Conservation (phyloP, 1,284 basidiomycete species). For the Lignosus rhinocerotis region DNA sequence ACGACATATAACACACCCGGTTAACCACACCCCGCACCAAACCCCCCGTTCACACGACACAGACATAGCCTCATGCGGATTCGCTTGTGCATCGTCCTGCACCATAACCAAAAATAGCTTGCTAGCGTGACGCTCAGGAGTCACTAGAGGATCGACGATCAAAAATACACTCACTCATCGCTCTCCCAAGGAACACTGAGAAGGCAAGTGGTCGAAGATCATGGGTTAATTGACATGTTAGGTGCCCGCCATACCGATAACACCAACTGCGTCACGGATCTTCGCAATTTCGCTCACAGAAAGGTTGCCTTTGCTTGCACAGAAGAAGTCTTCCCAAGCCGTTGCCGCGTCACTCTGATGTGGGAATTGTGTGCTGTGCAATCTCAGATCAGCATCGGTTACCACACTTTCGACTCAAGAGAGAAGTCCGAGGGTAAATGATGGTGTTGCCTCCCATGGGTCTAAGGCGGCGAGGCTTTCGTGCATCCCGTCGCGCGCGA, state of each 20-base stretch:
- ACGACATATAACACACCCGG: background rate
- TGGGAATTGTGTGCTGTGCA: conserved; percentile 53
- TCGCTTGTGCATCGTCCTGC: no score
- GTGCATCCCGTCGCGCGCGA: no score
- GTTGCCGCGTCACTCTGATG: conserved; percentile 52
- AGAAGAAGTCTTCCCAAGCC: conserved; percentile 77
- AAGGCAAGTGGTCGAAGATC: background rate
- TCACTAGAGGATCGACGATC: background rate
- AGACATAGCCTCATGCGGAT: background rate
- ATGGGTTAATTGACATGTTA: conserved; percentile 28
- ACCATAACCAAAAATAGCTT: background rate
- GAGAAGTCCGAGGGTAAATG: background rate
- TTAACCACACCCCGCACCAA: background rate
- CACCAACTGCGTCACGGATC: conserved; percentile 74
- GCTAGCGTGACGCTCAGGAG: background rate
- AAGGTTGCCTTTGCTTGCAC: conserved; percentile 67
- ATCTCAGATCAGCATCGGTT: background rate
- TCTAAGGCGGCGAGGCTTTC: no score
- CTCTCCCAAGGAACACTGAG: background rate
- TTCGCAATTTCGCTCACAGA: conserved; percentile 75
- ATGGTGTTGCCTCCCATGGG: no score
- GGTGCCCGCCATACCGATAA: conserved; percentile 78
- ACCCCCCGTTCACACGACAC: background rate
- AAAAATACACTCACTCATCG: background rate
- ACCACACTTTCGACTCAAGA: background rate